A percentile compares a stretch with the other conserved stretches of the same genome.
Conservation (phyloP, 2,329 filamentous ascomycete genomes). For the Pestalotiopsis sp. region DNA sequence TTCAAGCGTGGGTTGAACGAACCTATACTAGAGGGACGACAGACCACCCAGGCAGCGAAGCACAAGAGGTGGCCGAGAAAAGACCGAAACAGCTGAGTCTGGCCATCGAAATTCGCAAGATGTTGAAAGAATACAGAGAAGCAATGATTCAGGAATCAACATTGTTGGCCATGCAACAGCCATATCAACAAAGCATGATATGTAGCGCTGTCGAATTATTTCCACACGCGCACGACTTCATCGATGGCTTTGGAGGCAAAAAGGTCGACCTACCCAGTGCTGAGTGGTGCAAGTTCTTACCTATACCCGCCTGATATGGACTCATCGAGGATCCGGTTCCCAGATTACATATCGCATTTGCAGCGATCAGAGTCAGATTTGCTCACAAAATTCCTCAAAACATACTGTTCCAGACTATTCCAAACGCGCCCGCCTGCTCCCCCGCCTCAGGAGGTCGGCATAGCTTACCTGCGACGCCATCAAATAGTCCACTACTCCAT, state of each 20-base stretch:
- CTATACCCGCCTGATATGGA: neutral
- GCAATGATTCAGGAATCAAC: constrained; percentile 2
- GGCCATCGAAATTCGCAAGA: neutral
- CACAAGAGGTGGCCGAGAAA: neutral
- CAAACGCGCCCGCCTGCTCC: constrained; percentile 9
- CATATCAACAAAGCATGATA: constrained; percentile 1
- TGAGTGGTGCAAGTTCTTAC: neutral
- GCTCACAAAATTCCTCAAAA: constrained; percentile 5
- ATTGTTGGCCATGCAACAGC: neutral
- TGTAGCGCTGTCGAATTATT: constrained; percentile 4
- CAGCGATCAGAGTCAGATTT: neutral
- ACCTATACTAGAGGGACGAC: neutral
- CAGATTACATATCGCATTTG: neutral
- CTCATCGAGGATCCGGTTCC: neutral
- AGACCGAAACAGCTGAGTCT: neutral
- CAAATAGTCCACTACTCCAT: neutral
- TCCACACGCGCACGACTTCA: neutral
- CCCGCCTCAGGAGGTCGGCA: neutral
- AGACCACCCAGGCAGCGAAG: neutral
- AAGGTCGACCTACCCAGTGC: neutral
- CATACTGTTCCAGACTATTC: neutral
- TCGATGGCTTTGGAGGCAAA: neutral
- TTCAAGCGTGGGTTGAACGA: neutral
- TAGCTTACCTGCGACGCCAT: neutral
- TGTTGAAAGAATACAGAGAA: constrained; percentile 9